These are phyloP conservation scores for Tetrapyrgos nigripes DNA, from an alignment of 1,284 basidiomycete species.

Conservation along the genomic window DNA sequence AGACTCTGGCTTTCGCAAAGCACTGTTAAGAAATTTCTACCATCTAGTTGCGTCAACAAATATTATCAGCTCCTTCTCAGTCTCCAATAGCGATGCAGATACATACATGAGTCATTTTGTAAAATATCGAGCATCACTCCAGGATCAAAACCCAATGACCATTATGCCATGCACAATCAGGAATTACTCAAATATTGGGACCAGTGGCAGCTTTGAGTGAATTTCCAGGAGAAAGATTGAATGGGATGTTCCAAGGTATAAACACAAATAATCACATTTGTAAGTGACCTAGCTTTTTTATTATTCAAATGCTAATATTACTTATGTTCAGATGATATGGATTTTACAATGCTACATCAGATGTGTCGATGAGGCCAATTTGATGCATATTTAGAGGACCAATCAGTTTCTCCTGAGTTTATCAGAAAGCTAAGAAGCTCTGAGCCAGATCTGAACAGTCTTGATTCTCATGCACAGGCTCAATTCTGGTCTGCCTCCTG, in stretches of 20 bases:
- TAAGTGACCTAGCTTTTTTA: constrained; percentile 1
- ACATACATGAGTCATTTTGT: constrained; percentile 7
- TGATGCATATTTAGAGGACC: constrained; percentile 1
- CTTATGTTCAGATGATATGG: constrained; percentile 13
- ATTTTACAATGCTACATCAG: constrained; percentile 14
- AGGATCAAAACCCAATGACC: constrained; percentile 12
- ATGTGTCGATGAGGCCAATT: background rate
- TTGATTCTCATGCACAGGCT: background rate
- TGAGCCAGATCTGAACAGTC: background rate
- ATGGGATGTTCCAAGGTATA: constrained; percentile 15
- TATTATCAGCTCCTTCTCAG: constrained; percentile 15
- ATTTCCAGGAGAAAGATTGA: constrained; percentile 18
- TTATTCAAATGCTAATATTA: background rate
- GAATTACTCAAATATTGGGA: constrained; percentile 16
- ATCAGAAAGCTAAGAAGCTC: background rate
- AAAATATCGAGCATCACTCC: constrained; percentile 6
- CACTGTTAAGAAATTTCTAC: constrained; percentile 14
- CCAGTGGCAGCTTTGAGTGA: constrained; percentile 12
- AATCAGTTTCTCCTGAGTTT: background rate
- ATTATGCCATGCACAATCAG: constrained; percentile 17
- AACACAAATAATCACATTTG: constrained; percentile 15
- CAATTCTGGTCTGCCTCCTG: background rate
- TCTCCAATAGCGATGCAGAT: constrained; percentile 13
- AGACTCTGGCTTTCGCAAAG: background rate
- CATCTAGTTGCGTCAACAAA: constrained; percentile 20